Base-by-base conservation (phyloP, 1,284 basidiomycete species). In the Trametes polyzona region DNA sequence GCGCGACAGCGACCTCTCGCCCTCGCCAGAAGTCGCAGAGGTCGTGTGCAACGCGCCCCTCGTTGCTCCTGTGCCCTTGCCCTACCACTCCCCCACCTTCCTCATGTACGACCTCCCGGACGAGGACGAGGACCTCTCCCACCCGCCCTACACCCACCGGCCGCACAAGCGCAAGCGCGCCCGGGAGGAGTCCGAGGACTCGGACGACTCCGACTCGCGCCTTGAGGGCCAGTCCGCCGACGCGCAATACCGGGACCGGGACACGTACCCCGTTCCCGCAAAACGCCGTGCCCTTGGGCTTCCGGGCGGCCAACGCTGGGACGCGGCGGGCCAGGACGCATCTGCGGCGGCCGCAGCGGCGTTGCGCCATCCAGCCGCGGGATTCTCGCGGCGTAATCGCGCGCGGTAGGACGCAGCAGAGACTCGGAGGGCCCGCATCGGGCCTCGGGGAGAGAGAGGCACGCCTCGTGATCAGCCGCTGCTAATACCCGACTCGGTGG, bases 111-210 rank as follows among this genome's bases (percentile, higher is more conserved):
- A 86, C 50, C 73, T 83, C 30, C 86, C 86, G 0, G 86, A 87
- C 69, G 74, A 82, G n/a, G 84, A 86, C 70, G 83, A 87, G 66
- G 84, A 88, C 66, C 79, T 88, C 44, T 88, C 86, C 0, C 81
- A 83, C 63, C 84, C 86, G 4, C 86, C 86, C 0, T 87, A 88
- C 73, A 83, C 78, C 6, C 74, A 74, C 56, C 68, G 72, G 46
- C 77, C 78, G 16, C 70, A 74, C 16, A 87, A 87, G 67, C 82
- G 85, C 52, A 86, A 84, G 62, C 84, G 82, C 50, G 66, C 69
- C 35, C 58, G 58, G 42, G 69, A 73, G 33, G 71, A 71, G 43
- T 12, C 6, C 29, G 68, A 73, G 24, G 69, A 70, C 21, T 65
- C 65, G 32, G 65, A 64, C 30, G 61, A 59, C 12, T 21, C n/a